Evolutionary conservation across 345 rosid genomes (phyloP).

Genomic region (Hibiscus tridactylites): DNA sequence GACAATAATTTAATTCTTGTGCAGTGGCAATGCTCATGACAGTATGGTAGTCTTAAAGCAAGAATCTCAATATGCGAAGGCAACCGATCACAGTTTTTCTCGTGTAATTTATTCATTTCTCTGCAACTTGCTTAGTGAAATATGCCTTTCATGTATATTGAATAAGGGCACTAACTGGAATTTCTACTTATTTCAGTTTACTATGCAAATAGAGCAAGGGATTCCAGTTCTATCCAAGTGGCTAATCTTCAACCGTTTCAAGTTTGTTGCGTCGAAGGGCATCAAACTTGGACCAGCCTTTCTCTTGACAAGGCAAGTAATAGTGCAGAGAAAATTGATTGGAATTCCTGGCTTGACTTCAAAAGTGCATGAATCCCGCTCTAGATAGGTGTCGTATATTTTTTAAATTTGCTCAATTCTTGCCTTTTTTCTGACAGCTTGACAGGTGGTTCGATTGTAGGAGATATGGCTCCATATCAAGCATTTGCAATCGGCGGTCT

Average conservation of each 20-base stretch:
- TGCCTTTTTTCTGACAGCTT: constrained; percentile 44
- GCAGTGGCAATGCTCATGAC: constrained; percentile 74
- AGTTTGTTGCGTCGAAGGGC: constrained; percentile 78
- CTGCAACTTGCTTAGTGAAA: neutral
- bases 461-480: constrained; percentile 99
- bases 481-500: constrained; percentile 93
- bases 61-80: constrained; percentile 79
- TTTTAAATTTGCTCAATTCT: constrained; percentile 17
- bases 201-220: constrained; percentile 91
- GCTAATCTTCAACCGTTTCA: constrained; percentile 87
- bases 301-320: constrained; percentile 70
- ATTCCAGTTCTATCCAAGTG: constrained; percentile 85
- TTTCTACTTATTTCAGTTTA: constrained; percentile 48
- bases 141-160: neutral
- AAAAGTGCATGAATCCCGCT: neutral
- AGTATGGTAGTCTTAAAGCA: constrained; percentile 92
- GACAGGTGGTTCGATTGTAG: constrained; percentile 95
- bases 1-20: constrained; percentile 25
- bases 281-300: constrained; percentile 80
- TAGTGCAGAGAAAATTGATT: neutral
- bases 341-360: neutral
- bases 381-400: constrained; percentile 1
- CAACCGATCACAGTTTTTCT: constrained; percentile 69
- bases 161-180: constrained; percentile 9
- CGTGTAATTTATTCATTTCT: constrained; percentile 43